A percentile compares a stretch with the other conserved stretches of the same genome.
Conservation (phyloP, 2,329 filamentous ascomycete species). For the Amesomyces nigricolor region DNA sequence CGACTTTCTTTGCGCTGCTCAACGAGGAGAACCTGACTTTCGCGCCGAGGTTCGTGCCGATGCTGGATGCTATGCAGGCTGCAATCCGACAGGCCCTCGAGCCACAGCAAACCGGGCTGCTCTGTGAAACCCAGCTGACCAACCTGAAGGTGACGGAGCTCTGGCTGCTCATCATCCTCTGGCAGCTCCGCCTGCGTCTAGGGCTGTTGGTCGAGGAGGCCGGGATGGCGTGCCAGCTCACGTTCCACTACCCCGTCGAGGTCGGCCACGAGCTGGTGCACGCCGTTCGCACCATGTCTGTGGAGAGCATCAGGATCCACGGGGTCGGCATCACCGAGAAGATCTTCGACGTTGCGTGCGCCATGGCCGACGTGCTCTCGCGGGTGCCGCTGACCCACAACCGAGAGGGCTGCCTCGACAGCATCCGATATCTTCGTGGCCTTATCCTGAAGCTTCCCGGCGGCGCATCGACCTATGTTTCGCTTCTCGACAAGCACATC, state of each 20-base stretch:
- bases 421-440: neutral
- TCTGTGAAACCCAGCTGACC: slow-evolving; percentile 41
- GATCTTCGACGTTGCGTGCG: slow-evolving; percentile 41
- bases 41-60: neutral
- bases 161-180: slow-evolving; percentile 42
- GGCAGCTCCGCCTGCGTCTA: slow-evolving; percentile 40
- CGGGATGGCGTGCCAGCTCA: slow-evolving; percentile 28
- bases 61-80: neutral
- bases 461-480: neutral
- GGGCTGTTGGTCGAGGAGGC: slow-evolving; percentile 23
- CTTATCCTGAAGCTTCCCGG: slow-evolving; percentile 5
- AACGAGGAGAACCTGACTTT: slow-evolving; percentile 4
- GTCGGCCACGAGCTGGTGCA: slow-evolving; percentile 37
- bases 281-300: slow-evolving; percentile 32
- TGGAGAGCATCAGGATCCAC: slow-evolving; percentile 37
- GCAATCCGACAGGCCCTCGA: slow-evolving; percentile 31
- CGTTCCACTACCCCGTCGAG: slow-evolving; percentile 9
- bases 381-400: slow-evolving; percentile 31
- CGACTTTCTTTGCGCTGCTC: slow-evolving; percentile 4
- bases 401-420: neutral
- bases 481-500: slow-evolving; percentile 3
- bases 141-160: slow-evolving; percentile 41
- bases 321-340: slow-evolving; percentile 44
- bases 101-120: slow-evolving; percentile 23
- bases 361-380: slow-evolving; percentile 41